These are phyloP conservation scores for Irpex rosettiformis DNA, from an alignment of 1,284 basidiomycete genomes.

Conservation along the genomic window DNA sequence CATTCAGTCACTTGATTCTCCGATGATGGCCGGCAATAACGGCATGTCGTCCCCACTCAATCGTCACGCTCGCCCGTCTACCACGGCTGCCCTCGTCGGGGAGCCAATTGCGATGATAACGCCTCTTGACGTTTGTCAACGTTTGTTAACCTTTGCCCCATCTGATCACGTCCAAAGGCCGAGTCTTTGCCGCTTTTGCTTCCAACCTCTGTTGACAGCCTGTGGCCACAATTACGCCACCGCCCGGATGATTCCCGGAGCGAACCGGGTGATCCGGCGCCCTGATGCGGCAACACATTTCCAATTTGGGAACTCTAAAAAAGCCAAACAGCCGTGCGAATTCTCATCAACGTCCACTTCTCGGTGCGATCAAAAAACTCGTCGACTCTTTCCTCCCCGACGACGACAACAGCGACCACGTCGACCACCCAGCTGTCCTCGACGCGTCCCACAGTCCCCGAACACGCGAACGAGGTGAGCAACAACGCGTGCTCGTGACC, in stretches of 20 bases:
- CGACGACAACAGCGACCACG: background rate
- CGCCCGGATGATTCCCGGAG: background rate
- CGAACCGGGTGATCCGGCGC: background rate
- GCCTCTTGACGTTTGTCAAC: too few relatives aligned
- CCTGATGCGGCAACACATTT: background rate
- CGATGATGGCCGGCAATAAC: too few relatives aligned
- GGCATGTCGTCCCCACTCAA: too few relatives aligned
- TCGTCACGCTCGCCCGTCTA: too few relatives aligned
- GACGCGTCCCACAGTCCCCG: background rate
- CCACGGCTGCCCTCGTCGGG: too few relatives aligned
- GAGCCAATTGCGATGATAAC: too few relatives aligned
- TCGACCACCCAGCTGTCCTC: background rate
- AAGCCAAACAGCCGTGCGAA: background rate
- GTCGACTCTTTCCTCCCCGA: background rate
- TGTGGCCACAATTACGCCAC: background rate
- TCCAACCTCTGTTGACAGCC: background rate
- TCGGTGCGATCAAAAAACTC: background rate
- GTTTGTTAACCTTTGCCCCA: too few relatives aligned
- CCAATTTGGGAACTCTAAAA: background rate
- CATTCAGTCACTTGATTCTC: too few relatives aligned
- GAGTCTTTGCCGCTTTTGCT: background rate
- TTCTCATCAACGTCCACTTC: background rate
- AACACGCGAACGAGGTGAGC: background rate
- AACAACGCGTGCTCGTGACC: background rate
- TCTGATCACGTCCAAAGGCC: background rate